Percentiles rank a stretch among this genome's conserved stretches.
These are phyloP conservation scores for Periconia digitata DNA, from an alignment of 2,329 filamentous ascomycete species.

Conservation along the genomic window DNA sequence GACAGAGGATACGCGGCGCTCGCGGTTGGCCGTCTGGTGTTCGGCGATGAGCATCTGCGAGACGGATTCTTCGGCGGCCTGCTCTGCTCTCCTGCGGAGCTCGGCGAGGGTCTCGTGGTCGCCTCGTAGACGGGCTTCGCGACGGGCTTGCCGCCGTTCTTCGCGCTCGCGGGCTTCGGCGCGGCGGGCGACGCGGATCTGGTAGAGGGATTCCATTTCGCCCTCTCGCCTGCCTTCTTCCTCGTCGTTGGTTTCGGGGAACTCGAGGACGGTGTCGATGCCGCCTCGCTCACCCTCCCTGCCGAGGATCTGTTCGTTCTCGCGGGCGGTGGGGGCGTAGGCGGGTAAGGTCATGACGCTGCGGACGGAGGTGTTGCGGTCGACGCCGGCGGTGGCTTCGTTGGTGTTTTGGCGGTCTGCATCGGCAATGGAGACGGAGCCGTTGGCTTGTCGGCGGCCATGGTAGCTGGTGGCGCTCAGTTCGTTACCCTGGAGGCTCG, in stretches of 20 bases:
- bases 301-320: conserved; percentile 79
- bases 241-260: conserved; percentile 77
- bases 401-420: conserved; percentile 28
- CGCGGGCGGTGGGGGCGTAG: conserved; percentile 72
- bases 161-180: conserved; percentile 76
- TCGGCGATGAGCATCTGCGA: conserved; percentile 56
- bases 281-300: conserved; percentile 89
- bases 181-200: conserved; percentile 78
- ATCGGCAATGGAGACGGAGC: conserved; percentile 19
- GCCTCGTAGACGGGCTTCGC: conserved; percentile 71
- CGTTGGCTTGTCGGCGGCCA: conserved; percentile 33
- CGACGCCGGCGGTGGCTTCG: conserved; percentile 53
- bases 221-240: conserved; percentile 78
- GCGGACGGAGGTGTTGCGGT: conserved; percentile 81
- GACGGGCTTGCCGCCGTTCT: conserved; percentile 67
- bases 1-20: conserved; percentile 72
- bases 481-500: conserved; percentile 36
- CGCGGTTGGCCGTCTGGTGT: conserved; percentile 62
- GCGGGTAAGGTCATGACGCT: conserved; percentile 93
- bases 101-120: conserved; percentile 69
- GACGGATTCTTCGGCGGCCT: conserved; percentile 43
- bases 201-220: conserved; percentile 91
- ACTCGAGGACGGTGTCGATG: conserved; percentile 86
- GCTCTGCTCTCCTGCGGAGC: conserved; percentile 54
- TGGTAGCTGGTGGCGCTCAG: conserved; percentile 24